phyloP scores from a whole-genome alignment of 495 filamentous ascomycete species.

The Hapsidospora chrysogenum region DNA sequence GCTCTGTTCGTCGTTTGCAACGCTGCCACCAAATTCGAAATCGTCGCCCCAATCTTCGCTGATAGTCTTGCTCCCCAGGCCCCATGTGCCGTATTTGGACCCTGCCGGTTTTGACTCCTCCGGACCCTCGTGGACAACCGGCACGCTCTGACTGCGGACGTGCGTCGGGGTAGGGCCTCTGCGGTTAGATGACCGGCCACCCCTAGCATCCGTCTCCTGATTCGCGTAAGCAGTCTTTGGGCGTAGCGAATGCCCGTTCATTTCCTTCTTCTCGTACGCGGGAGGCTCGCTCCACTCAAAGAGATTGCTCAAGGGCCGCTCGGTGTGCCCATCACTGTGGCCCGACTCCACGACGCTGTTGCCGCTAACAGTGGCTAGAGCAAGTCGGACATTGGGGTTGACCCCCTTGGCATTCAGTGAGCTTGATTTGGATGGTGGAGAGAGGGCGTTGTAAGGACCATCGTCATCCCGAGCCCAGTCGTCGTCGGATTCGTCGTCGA shows the following conservation, averaged over 20 bases:
- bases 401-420: slow-evolving; percentile 27
- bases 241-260: slow-evolving; percentile 39
- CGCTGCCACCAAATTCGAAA: slow-evolving; percentile 53
- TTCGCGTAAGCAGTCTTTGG: slow-evolving; percentile 88
- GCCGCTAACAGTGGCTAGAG: slow-evolving; percentile 23
- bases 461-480: slow-evolving; percentile 42
- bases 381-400: slow-evolving; percentile 26
- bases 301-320: slow-evolving; percentile 41
- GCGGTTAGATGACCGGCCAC: slow-evolving; percentile 56
- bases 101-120: slow-evolving; percentile 35
- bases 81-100: slow-evolving; percentile 82
- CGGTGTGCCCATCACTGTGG: slow-evolving; percentile 16
- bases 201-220: slow-evolving; percentile 54
- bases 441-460: slow-evolving; percentile 32
- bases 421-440: slow-evolving; percentile 27
- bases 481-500: slow-evolving; percentile 48
- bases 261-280: slow-evolving; percentile 34
- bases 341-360: slow-evolving; percentile 16
- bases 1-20: slow-evolving; percentile 18
- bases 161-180: slow-evolving; percentile 64
- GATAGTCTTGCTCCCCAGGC: slow-evolving; percentile 61
- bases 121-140: slow-evolving; percentile 50
- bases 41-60: slow-evolving; percentile 81
- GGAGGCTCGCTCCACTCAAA: slow-evolving; percentile 81
- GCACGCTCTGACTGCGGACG: slow-evolving; percentile 91